Evolutionary conservation across 768 basidiomycete species (phyloP).

Genomic region (Boletus fagicola): DNA sequence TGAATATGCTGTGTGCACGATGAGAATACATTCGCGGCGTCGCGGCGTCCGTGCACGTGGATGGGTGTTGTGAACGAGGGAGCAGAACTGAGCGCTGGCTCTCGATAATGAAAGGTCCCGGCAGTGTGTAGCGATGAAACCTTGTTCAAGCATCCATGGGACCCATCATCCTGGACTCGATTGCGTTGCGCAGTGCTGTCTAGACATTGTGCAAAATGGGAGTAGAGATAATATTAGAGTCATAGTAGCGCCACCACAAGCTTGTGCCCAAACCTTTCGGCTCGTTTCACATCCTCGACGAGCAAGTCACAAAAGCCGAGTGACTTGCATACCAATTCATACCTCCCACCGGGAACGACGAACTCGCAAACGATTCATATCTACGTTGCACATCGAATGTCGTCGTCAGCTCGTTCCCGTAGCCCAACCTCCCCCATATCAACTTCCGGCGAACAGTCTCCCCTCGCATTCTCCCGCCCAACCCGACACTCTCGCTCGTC

Average conservation of each 20-base stretch:
- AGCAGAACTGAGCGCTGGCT: too few relatives aligned
- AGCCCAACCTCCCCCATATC: conserved; percentile 15
- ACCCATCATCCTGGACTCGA: background rate
- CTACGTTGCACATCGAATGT: conserved; percentile 16
- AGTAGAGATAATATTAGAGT: too few relatives aligned
- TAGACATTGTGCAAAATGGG: too few relatives aligned
- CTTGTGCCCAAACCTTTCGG: background rate
- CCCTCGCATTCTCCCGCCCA: conserved; percentile 3
- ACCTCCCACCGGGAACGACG: background rate
- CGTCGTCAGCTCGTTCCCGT: conserved; percentile 20
- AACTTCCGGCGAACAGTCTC: conserved; percentile 10
- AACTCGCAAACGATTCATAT: background rate
- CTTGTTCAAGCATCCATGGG: background rate
- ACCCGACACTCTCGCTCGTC: conserved; percentile 2
- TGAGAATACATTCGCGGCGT: background rate
- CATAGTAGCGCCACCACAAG: too few relatives aligned
- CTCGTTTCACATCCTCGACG: background rate
- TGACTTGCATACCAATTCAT: background rate
- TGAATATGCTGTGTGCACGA: background rate
- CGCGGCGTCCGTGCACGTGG: background rate
- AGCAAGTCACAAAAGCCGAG: background rate
- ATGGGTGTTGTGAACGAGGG: background rate
- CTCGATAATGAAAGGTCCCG: background rate
- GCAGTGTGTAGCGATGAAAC: background rate
- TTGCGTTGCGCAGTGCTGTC: background rate